Percentiles rank a stretch among this genome's conserved stretches.
Evolutionary conservation across 768 basidiomycete species (phyloP).

Genomic region (Leccinum imitatum): DNA sequence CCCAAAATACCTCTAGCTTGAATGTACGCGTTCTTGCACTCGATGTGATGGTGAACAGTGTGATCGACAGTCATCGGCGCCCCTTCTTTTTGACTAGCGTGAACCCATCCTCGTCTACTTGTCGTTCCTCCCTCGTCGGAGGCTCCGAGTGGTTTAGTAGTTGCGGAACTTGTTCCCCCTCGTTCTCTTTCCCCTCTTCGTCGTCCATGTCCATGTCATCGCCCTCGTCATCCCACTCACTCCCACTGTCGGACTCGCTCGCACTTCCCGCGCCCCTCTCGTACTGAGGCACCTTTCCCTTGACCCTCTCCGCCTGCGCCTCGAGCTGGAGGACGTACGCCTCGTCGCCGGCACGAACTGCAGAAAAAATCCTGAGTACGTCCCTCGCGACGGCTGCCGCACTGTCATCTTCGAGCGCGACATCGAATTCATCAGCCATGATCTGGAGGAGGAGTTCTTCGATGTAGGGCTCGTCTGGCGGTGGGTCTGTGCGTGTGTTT

Average conservation of each 20-base stretch:
- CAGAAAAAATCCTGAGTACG: conserved; percentile 67
- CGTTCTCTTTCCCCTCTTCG: conserved; percentile 38
- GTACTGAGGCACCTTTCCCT: conserved; percentile 54
- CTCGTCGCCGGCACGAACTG: conserved; percentile 43
- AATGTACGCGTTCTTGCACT: conserved; percentile 5
- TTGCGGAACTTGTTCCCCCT: conserved; percentile 54
- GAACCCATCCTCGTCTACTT: conserved; percentile 93
- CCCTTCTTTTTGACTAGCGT: conserved; percentile 69
- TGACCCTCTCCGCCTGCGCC: conserved; percentile 53
- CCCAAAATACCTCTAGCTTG: conserved; percentile 24
- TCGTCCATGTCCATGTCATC: conserved; percentile 9
- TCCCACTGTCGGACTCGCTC: conserved; percentile 41
- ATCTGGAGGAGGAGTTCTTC: conserved; percentile 81
- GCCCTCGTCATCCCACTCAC: conserved; percentile 44
- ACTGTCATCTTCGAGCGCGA: conserved; percentile 81
- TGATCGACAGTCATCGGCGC: conserved; percentile 31
- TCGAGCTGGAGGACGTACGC: conserved; percentile 62
- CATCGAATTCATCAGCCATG: conserved; percentile 87
- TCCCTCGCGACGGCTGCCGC: conserved; percentile 72
- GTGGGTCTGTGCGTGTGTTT: background rate
- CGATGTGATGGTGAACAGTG: background rate
- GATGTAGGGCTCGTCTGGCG: conserved; percentile 70
- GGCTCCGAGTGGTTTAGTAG: conserved; percentile 44
- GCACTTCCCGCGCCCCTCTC: conserved; percentile 38
- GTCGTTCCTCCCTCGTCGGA: conserved; percentile 50